A percentile compares a stretch with the other conserved stretches of the same genome.
Conservation (phyloP, 345 rosid genomes). For the Gossypium turneri region DNA sequence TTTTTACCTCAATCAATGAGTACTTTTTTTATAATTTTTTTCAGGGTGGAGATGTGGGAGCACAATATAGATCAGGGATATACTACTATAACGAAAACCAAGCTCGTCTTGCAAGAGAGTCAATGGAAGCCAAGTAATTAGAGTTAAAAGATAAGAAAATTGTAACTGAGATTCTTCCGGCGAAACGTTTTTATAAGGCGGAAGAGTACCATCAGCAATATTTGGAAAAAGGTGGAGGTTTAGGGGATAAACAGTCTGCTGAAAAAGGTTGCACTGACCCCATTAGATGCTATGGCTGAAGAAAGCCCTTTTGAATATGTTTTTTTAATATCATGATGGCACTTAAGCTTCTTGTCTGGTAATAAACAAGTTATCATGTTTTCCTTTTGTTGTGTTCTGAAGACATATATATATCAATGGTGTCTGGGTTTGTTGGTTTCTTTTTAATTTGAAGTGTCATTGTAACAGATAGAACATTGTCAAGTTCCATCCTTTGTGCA, state of each 20-base stretch:
- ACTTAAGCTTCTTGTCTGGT: not conserved
- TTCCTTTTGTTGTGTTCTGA: not conserved
- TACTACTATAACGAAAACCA: slow-evolving; percentile 78
- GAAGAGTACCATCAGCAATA: slow-evolving; percentile 95
- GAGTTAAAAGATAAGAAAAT: slow-evolving; percentile 56
- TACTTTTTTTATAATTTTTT: not conserved
- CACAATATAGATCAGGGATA: slow-evolving; percentile 86
- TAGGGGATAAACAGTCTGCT: slow-evolving; percentile 64
- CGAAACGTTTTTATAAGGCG: slow-evolving; percentile 84
- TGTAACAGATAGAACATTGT: too few relatives aligned
- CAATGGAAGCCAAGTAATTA: slow-evolving; percentile 55
- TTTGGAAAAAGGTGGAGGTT: slow-evolving; percentile 81
- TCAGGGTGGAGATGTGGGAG: slow-evolving; percentile 75
- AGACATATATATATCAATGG: not conserved
- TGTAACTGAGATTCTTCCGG: slow-evolving; percentile 83
- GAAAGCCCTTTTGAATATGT: not conserved
- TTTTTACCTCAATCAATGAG: not conserved
- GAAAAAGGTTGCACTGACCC: slow-evolving; percentile 90
- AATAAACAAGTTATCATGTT: not conserved
- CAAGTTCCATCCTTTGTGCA: too few relatives aligned
- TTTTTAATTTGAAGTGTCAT: not conserved
- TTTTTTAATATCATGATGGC: not conserved
- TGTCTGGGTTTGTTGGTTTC: not conserved
- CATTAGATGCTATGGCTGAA: slow-evolving; percentile 60
- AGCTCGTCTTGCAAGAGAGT: slow-evolving; percentile 63